Base-by-base conservation (phyloP, 164 flowering plant species). In the Magnolia sinica region DNA sequence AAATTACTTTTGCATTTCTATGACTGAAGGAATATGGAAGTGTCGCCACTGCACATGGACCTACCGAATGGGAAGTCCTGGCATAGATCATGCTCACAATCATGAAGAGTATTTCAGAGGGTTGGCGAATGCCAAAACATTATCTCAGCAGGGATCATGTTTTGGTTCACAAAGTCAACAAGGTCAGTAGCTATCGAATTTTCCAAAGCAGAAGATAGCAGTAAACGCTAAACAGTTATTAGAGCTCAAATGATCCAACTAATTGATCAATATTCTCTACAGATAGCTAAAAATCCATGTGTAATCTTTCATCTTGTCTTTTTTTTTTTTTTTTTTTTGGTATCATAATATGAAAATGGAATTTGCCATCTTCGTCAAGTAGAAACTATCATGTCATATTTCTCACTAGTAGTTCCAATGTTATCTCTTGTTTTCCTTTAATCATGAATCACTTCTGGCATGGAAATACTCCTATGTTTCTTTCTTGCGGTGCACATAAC, bases 21-120 rank as follows among this genome's bases (percentile, higher is more conserved):
- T 77, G 73, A 64, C 27, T 84, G 84, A 86, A 86, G 88, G 83
- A 81, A 83, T 81, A 29, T 86, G 88, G 86, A 84, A 84, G 80
- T 86, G 88, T 72, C 80, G 75, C 74, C 82, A 84, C 78, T 84
- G 88, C 83, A 76, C 74, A 76, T 86, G 87, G 84, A 83, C 83
- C 19, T 75, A 80, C 71, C 75, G 58, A 81, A 76, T 77, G 79
- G 86, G 61, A 73, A 77, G 74, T 78, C 73, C 74, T 71, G 76
- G n/a, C 63, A 66, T 79, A 68, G 81, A 79, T 77, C 77, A 37
- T 61, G 23, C 71, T 68, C 77, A 76, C 69, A 61, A 73, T 68
- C 78, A 66, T 71, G 72, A 79, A 2, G 73, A 61, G 68, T 76
- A 49, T 58, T 67, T 24, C 71, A 72, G 71, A 11, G 24, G 68